Conservation (phyloP, 2,329 filamentous ascomycete species). For the Penicillium sp. region DNA sequence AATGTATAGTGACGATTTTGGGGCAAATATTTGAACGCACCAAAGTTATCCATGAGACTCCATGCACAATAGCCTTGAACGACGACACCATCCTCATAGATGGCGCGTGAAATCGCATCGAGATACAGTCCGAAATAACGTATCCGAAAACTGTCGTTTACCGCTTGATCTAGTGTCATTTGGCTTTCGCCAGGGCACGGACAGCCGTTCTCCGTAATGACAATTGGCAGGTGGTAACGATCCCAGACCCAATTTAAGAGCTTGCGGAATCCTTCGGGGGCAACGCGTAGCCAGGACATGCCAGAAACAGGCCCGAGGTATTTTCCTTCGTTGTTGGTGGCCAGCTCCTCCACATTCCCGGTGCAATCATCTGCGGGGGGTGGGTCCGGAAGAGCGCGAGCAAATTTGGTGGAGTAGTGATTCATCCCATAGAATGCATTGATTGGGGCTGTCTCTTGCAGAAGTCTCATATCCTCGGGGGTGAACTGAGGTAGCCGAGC, state of each 20-base stretch:
- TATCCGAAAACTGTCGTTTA: not conserved
- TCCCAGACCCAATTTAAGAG: not conserved
- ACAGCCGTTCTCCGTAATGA: not conserved
- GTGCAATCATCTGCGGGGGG: constrained; percentile 36
- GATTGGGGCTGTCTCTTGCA: not conserved
- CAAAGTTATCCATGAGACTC: constrained; percentile 23
- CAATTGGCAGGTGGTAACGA: not conserved
- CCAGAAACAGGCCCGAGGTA: constrained; percentile 6
- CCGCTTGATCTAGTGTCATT: not conserved
- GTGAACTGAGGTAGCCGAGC: not conserved
- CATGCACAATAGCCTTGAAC: constrained; percentile 18
- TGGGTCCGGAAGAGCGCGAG: constrained; percentile 1
- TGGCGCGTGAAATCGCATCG: not conserved
- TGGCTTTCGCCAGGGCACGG: not conserved
- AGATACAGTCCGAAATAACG: not conserved
- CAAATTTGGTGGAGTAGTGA: constrained; percentile 17
- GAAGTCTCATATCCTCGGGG: not conserved
- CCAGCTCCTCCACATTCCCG: constrained; percentile 11
- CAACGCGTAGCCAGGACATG: not conserved
- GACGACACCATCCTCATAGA: constrained; percentile 1
- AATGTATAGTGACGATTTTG: too few species aligned
- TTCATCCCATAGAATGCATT: constrained; percentile 23
- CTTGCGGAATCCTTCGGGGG: not conserved
- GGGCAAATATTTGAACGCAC: too few species aligned
- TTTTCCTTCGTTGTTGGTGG: constrained; percentile 8